Conservation (phyloP, 305 asterid species). For the Lippia alba region DNA sequence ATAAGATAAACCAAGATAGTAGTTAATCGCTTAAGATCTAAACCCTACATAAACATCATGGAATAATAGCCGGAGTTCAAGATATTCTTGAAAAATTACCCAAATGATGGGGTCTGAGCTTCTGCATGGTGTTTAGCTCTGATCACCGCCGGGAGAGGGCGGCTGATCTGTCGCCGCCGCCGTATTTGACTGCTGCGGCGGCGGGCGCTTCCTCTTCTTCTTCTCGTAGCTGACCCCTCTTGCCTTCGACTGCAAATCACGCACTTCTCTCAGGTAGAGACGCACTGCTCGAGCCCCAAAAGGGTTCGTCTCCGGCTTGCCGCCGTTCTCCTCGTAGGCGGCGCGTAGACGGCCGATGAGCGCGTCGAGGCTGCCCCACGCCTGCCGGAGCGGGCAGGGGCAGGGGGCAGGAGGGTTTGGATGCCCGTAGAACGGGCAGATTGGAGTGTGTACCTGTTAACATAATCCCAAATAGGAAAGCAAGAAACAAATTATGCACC, state of each 20-base stretch:
- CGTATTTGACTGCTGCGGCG: constrained; percentile 30
- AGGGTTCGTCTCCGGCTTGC: constrained; percentile 72
- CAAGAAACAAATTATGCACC: too few relatives aligned
- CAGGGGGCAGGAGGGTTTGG: constrained; percentile 85
- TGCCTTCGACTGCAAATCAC: constrained; percentile 79
- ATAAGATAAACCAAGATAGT: not conserved
- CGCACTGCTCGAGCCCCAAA: constrained; percentile 85
- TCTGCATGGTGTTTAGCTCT: constrained; percentile 25
- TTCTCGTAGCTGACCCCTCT: constrained; percentile 85
- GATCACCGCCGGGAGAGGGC: constrained; percentile 43
- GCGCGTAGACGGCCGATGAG: constrained; percentile 83
- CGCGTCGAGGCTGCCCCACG: constrained; percentile 94
- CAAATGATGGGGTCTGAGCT: not conserved
- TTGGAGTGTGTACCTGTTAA: constrained; percentile 55
- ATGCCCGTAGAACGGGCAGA: constrained; percentile 78
- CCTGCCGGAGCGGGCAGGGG: constrained; percentile 88
- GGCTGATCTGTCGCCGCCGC: constrained; percentile 20
- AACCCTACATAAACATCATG: too few relatives aligned
- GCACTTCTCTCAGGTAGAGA: constrained; percentile 76
- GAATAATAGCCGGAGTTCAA: too few relatives aligned
- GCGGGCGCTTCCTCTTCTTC: constrained; percentile 72
- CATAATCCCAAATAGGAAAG: too few relatives aligned
- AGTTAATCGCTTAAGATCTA: too few relatives aligned
- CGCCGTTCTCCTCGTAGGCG: constrained; percentile 83
- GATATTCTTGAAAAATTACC: not conserved